A percentile compares a stretch with the other conserved stretches of the same genome.
Evolutionary conservation across 2,329 filamentous ascomycete species (phyloP).

Genomic region (Xylaria sp.): DNA sequence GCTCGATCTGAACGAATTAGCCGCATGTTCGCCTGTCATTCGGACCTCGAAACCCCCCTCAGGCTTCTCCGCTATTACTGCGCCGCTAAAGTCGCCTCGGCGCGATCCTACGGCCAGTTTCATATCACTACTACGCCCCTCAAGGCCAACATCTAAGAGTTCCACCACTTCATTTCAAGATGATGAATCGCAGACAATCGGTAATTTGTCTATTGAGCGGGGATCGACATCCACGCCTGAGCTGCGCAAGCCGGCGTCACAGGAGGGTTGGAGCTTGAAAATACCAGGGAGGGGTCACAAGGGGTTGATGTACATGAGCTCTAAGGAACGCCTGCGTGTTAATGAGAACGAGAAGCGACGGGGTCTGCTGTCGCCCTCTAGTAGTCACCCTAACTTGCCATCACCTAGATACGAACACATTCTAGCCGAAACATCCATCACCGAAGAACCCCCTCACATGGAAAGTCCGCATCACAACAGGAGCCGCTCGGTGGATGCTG

Average conservation of each 20-base stretch:
- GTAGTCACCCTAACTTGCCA: conserved; percentile 34
- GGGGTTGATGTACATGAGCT: conserved; percentile 68
- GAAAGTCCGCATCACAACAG: conserved; percentile 15
- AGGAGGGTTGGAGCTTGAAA: conserved; percentile 60
- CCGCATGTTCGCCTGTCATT: conserved; percentile 64
- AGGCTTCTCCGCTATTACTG: conserved; percentile 66
- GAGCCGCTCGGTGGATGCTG: conserved; percentile 24
- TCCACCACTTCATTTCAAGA: conserved; percentile 51
- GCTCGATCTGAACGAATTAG: conserved; percentile 50
- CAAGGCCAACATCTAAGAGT: conserved; percentile 55
- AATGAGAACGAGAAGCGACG: conserved; percentile 59
- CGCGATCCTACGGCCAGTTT: conserved; percentile 47
- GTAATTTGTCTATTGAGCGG: conserved; percentile 59
- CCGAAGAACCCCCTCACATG: conserved; percentile 45
- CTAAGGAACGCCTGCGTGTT: conserved; percentile 60
- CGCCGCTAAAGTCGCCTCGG: conserved; percentile 50
- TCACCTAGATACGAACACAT: conserved; percentile 42
- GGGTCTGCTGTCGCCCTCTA: conserved; percentile 37
- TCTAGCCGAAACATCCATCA: conserved; percentile 49
- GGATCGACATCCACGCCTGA: conserved; percentile 44
- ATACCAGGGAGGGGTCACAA: conserved; percentile 44
- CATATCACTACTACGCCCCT: conserved; percentile 55
- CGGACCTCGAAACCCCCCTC: conserved; percentile 78
- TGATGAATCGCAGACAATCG: conserved; percentile 58
- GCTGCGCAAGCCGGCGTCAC: conserved; percentile 48